Evolutionary conservation across 2,329 filamentous ascomycete genomes (phyloP), one percentile per base, ranked within the genome.

Genomic region (Pseudopyricularia cyperi): DNA sequence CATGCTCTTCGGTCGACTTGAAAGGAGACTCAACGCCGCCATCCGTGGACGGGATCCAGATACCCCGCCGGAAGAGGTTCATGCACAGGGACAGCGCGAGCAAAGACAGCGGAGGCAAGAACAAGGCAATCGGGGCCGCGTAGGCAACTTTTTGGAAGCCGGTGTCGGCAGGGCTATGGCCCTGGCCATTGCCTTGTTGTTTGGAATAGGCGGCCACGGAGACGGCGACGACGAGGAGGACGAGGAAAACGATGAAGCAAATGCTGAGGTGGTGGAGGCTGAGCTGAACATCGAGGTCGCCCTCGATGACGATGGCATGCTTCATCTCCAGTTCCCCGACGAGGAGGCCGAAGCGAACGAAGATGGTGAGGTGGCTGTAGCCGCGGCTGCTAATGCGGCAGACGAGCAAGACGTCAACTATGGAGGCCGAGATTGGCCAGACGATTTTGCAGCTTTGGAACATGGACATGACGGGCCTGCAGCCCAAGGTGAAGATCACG

Each of bases 1-100:
- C 55, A 66, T 69, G 49, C 59, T 78, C 24, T 68, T 76, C 28
- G 66, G 68, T 8, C 63, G 65, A 1, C 68, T 75, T 26, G 76
- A 80, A 59, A 65, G 63, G 39, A 70, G 65, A 32, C 71, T 79
- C 30, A 75, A 77, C 61, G 59, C 69, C 51, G 64, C 59, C 58
- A 2, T 52, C 55, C 1, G 53, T 51, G 5, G 63, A 62, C 11
- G 61, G 62, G 12, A 46, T 54, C 7, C 52, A 30, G 37, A 42
- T n/a, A 9, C 37, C n/a, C 37, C 37, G 4, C 37, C 9, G 17
- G 37, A 42, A 19, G 37, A 42, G 7, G 17, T 7, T 42, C 37
- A 51, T 14, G 46, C n/a, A 8, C 37, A 51, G 28, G 15, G 32
- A 32, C 22, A 51, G 26, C 46, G 22, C 15, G 19, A 26, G 19